Percentiles rank a stretch among this genome's conserved stretches.
phyloP scores from a whole-genome alignment of 805 yeast species.

The Metschnikowia amazonensis region DNA sequence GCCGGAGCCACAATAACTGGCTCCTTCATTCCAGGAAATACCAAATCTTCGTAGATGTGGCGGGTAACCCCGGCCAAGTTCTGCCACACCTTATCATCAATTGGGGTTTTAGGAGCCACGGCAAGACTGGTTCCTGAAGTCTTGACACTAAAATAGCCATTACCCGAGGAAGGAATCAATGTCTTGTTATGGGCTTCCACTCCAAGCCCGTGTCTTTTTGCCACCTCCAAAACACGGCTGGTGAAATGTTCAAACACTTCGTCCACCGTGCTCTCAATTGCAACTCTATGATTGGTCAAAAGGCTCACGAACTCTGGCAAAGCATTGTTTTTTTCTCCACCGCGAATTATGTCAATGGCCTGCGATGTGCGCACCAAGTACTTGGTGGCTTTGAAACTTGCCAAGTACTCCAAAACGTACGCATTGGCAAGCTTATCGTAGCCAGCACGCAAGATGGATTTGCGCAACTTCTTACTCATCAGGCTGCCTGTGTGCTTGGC shows the following conservation, averaged over 20 bases:
- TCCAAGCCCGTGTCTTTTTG: slow-evolving; percentile 48
- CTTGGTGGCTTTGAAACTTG: slow-evolving; percentile 21
- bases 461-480: slow-evolving; percentile 13
- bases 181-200: slow-evolving; percentile 35
- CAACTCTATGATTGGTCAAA: slow-evolving; percentile 61
- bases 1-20: slow-evolving; percentile 44
- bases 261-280: slow-evolving; percentile 49
- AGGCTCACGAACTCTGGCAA: slow-evolving; percentile 61
- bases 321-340: slow-evolving; percentile 76
- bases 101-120: slow-evolving; percentile 55
- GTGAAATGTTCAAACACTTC: slow-evolving; percentile 39
- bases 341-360: slow-evolving; percentile 62
- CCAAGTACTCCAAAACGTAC: slow-evolving; percentile 28
- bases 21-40: slow-evolving; percentile 24
- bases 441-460: slow-evolving; percentile 34
- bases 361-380: slow-evolving; percentile 58
- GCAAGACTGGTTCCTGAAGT: slow-evolving; percentile 29
- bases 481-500: slow-evolving; percentile 19
- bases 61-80: slow-evolving; percentile 18
- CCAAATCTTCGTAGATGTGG: slow-evolving; percentile 20
- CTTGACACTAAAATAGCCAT: slow-evolving; percentile 42
- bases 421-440: slow-evolving; percentile 32
- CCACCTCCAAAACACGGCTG: slow-evolving; percentile 36
- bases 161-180: slow-evolving; percentile 21
- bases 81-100: slow-evolving; percentile 16